A percentile compares a stretch with the other conserved stretches of the same genome.
These are phyloP conservation scores for Penicillium sp. DNA, from an alignment of 2,329 filamentous ascomycete genomes.

Conservation along the genomic window DNA sequence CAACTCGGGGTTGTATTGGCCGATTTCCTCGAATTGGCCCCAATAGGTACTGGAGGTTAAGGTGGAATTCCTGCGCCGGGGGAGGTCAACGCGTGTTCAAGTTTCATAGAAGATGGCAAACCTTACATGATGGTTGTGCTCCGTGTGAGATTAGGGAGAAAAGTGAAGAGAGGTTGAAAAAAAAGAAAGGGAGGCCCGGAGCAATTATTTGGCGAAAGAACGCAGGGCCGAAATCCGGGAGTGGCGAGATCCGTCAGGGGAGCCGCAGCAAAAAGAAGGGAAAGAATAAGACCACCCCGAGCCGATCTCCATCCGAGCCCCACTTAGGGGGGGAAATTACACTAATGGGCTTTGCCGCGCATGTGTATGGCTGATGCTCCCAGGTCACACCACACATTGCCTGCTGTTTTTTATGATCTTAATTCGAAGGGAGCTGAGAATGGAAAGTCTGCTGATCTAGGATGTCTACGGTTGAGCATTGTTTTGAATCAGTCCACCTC, in stretches of 20 bases:
- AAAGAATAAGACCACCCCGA: conserved; percentile 12
- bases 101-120: background rate
- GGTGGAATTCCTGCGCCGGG: conserved; percentile 47
- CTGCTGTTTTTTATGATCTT: background rate
- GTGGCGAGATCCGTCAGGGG: conserved; percentile 32
- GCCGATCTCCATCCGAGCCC: conserved; percentile 31
- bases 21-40: conserved; percentile 64
- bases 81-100: background rate
- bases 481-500: background rate
- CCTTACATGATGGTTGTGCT: background rate
- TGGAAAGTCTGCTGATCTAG: too few species aligned
- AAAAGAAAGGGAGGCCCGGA: background rate
- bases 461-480: too few species aligned
- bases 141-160: background rate
- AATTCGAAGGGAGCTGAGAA: too few species aligned
- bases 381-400: background rate
- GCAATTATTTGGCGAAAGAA: conserved; percentile 1
- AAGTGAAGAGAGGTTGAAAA: background rate
- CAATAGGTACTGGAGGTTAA: conserved; percentile 59
- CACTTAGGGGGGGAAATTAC: conserved; percentile 5
- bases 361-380: conserved; percentile 11
- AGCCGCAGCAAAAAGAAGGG: background rate
- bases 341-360: conserved; percentile 7
- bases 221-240: conserved; percentile 27
- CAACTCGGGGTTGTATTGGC: conserved; percentile 76